Evolutionary conservation across 495 filamentous ascomycete species (phyloP), one percentile per base, ranked within the genome.

Genomic region (Tirmania nivea): DNA sequence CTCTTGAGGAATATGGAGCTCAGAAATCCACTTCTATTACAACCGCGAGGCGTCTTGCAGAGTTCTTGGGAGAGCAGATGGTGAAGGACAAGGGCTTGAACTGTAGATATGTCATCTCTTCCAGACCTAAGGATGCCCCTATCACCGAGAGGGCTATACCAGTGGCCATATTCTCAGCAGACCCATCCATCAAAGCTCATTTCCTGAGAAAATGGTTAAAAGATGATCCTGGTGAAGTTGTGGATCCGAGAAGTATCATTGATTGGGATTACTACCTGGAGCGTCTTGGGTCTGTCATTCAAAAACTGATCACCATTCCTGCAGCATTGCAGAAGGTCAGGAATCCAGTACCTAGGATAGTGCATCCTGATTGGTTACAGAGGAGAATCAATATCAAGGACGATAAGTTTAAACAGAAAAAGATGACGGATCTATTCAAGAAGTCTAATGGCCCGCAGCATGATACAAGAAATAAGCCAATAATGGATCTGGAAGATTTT

Each of bases 21-120:
- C 90, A 96, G 59, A 99, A 99, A 65, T 94, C 88, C 0, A 95
- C 90, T 8, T 93, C 90, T 2, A 99, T 99, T 65, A 99, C 90
- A 0, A 99, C 90, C 0, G 90, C 90, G n/a, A 87, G 80, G 61
- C 84, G 90, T 49, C 68, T 99, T 16, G 90, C 90, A 31, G 92
- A 96, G 60, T 99, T 99, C 64, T 66, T 99, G 50, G 90, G 90
- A 12, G 87, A 94, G 66, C 88, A 94, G 63, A 99, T 99, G 90
- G 76, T 94, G 58, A 99, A 99, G 61, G 90, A 99, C 66, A 96
- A 95, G 66, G 90, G 90, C 14, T 68, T 99, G 59, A 96, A 96
- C 67, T 99, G 90, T 79, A 96, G 96, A 67, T 99, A 93, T 67
- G 93, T 99, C 67, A 95, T 99, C 58, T 92, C 87, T 42, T 75